Base-by-base conservation (phyloP, 1,284 basidiomycete species). In the Cutaneotrichosporon curvatum region DNA sequence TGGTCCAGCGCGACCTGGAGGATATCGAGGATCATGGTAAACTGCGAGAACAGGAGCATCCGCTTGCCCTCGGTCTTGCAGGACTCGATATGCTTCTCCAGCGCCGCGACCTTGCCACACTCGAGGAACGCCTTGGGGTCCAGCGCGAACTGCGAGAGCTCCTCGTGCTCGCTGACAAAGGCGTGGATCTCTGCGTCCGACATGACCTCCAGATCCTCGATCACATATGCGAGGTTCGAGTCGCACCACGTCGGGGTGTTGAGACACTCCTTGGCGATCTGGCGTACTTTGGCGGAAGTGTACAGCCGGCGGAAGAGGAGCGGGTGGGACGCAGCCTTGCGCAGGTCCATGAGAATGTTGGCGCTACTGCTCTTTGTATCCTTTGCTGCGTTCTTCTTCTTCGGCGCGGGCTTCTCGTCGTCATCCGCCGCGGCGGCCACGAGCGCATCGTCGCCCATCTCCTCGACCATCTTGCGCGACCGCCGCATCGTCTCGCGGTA, bases 261-360 rank as follows among this genome's bases (percentile, higher is more conserved):
- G 63, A 98, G 71, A 48, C 95, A 79, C 40, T 85, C 81, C 59
- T 81, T 84, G 1, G 94, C 82, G 57, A 98, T 81, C 2, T 79
- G 74, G 19, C 78, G 77, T 56, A 99, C 73, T 41, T 76, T 81
- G 28, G 82, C 77, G 60, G 94, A 85, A 28, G 83, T 84, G 68
- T 88, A 99, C 7, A 79, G 76, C 18, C 80, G 80, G 18, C 95
- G 79, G 76, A 98, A 97, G 4, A 98, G 77, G 81, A 98, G 84
- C 4, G 95, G 94, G 71, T 99, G 95, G 37, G 84, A 86, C 0
- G 94, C 86, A 2, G 94, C 94, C 72, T 99, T 97, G 35, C 90
- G 81, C 25, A 96, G 76, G 63, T 94, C 90, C 91, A 96, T 96
- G 38, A 97, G 76, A 37, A 97, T 89, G 67, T 96, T 89, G 2